Base-by-base conservation (phyloP, 2,329 filamentous ascomycete genomes). In the Pochonia chlamydosporia region DNA sequence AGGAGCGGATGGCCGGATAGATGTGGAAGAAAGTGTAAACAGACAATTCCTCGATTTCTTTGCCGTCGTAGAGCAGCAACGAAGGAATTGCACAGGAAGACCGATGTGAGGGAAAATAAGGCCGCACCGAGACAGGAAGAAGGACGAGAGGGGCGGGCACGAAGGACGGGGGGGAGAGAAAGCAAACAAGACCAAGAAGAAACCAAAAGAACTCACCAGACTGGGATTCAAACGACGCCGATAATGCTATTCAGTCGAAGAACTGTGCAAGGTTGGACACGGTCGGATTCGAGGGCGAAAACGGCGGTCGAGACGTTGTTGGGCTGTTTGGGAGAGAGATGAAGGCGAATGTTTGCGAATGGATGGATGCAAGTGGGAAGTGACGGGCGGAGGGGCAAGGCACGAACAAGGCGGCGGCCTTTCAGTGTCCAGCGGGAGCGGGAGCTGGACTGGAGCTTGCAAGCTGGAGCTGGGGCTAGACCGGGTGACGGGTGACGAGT, bases 401-500 rank as follows among this genome's bases (percentile, higher is more conserved):
- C 40, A 40, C 35, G 41, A 31, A 40, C 35, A 26, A 36, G 21
- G 33, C 33, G 33, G 30, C 30, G 43, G 33, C 7, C 43, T 28
- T 36, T 44, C 24, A 40, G 24, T 31, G 21, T 20, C 18, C 39
- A 18, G 28, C 26, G 30, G 36, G 44, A 40, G 36, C 37, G 20
- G 45, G 30, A 47, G 39, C 44, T 14, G 44, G 44, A 20, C 35
- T 39, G 20, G 31, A 18, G 31, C 31, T 20, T n/a, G n/a, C 10
- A 4, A 18, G 31, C 31, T 16, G 31, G n/a, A 18, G 31, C n/a
- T 35, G 31, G 31, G 8, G 31, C 31, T 18, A 16, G n/a, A 7
- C 31, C 31, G 14, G 31, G n/a, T 35, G 48, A 47, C 48, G 47
- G 50, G 50, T 52, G 47, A 42, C 46, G 31, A 44, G 49, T 47